Percentiles rank a stretch among this genome's conserved stretches.
phyloP scores from a whole-genome alignment of 805 yeast species.

The Candida odintsovae region DNA sequence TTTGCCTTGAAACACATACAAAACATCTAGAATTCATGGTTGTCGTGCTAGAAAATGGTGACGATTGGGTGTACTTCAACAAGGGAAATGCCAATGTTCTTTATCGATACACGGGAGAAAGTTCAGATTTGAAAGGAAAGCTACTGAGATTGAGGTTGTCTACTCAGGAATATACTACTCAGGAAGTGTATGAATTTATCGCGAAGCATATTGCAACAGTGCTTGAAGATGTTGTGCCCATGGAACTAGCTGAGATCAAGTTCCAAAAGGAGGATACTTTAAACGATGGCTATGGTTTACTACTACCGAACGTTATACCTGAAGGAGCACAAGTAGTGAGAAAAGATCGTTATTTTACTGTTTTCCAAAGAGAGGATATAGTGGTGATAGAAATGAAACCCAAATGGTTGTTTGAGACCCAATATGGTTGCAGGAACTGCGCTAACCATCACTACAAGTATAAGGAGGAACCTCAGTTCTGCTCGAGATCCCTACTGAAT shows the following conservation, averaged over 20 bases:
- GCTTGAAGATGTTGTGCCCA: conserved; percentile 25
- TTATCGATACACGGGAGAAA: conserved; percentile 33
- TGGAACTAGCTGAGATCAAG: conserved; percentile 10
- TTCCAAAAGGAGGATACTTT: conserved; percentile 9
- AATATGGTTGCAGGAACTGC: conserved; percentile 48
- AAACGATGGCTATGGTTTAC: conserved; percentile 37
- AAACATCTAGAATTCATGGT: neutral
- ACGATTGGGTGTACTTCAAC: conserved; percentile 38
- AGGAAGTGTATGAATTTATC: conserved; percentile 12
- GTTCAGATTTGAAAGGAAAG: conserved; percentile 25
- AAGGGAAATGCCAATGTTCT: conserved; percentile 47
- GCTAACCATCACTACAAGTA: conserved; percentile 38
- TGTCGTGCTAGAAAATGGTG: neutral
- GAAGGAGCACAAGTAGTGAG: conserved; percentile 25
- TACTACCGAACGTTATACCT: conserved; percentile 37
- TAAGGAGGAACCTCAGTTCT: conserved; percentile 31
- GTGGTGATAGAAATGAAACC: conserved; percentile 50
- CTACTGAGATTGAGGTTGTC: conserved; percentile 29
- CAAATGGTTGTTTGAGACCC: conserved; percentile 44
- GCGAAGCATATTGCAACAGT: conserved; percentile 13
- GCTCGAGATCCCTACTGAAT: conserved; percentile 37
- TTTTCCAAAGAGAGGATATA: conserved; percentile 16
- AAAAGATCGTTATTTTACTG: conserved; percentile 33
- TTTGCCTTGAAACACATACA: too few relatives aligned
- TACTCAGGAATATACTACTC: conserved; percentile 10